These are phyloP conservation scores for Chaetomium sp. DNA, from an alignment of 2,329 filamentous ascomycete genomes.

Conservation along the genomic window DNA sequence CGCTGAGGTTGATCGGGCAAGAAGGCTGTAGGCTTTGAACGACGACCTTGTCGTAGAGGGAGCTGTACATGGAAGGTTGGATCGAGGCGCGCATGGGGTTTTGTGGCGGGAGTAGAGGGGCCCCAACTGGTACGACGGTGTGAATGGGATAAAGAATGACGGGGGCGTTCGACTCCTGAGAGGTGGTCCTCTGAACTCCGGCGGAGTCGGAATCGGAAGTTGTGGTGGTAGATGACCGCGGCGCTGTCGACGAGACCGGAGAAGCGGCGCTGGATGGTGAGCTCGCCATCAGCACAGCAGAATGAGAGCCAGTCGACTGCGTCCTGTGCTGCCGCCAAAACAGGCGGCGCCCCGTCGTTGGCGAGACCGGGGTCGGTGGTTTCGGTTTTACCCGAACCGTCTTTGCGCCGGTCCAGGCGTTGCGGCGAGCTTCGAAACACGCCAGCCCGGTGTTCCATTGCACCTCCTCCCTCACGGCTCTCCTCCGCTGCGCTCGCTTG, in stretches of 20 bases:
- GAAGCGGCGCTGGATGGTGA: constrained; percentile 17
- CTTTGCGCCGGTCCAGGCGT: constrained; percentile 79
- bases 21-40: constrained; percentile 72
- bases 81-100: constrained; percentile 77
- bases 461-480: constrained; percentile 56
- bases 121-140: constrained; percentile 63
- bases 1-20: constrained; percentile 79
- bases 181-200: constrained; percentile 9
- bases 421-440: constrained; percentile 69
- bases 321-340: constrained; percentile 44
- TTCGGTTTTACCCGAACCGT: constrained; percentile 49
- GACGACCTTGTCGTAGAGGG: constrained; percentile 86
- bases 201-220: constrained; percentile 19
- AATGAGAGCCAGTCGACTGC: constrained; percentile 29
- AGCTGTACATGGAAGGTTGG: constrained; percentile 63
- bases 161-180: constrained; percentile 8
- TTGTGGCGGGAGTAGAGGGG: constrained; percentile 63
- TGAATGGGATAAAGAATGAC: constrained; percentile 44
- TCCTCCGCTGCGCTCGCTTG: constrained; percentile 50
- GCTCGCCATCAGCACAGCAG: constrained; percentile 5
- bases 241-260: constrained; percentile 25
- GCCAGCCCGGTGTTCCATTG: constrained; percentile 74
- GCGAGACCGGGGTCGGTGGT: constrained; percentile 33
- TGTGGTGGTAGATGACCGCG: constrained; percentile 23
- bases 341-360: constrained; percentile 41